A percentile compares a stretch with the other conserved stretches of the same genome.
These are phyloP conservation scores for Diophrys appendiculata DNA, from an alignment of 73 alveolate genomes.

Conservation along the genomic window DNA sequence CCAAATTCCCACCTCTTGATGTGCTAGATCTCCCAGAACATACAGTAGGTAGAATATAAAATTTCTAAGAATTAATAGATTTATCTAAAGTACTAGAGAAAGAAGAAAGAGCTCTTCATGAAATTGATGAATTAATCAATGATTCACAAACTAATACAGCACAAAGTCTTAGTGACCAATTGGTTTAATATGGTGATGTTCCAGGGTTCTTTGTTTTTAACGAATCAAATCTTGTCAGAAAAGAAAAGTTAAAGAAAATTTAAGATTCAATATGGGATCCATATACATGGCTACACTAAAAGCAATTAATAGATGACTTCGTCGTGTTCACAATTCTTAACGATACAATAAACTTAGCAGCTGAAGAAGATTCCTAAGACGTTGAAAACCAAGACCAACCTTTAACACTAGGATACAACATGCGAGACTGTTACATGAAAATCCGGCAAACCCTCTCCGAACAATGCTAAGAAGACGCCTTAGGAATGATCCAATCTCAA, in stretches of 20 bases:
- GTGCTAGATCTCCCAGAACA: conserved; percentile 41
- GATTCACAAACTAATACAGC: background rate
- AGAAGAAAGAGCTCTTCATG: background rate
- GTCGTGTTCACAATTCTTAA: conserved; percentile 52
- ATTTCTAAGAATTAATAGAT: background rate
- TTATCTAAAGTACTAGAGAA: background rate
- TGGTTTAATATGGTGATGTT: background rate
- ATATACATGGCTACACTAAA: conserved; percentile 52
- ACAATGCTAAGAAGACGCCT: background rate
- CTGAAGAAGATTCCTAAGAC: conserved; percentile 29
- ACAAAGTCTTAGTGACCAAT: background rate
- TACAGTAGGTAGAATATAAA: background rate
- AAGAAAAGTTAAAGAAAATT: background rate
- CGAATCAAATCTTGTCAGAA: background rate
- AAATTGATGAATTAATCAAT: background rate
- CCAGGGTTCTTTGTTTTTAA: background rate
- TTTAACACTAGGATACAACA: background rate
- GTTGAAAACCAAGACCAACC: background rate
- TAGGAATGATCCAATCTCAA: background rate
- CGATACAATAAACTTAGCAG: conserved; percentile 31
- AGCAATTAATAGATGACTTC: conserved; percentile 61
- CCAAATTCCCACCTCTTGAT: conserved; percentile 43
- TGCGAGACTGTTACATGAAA: background rate
- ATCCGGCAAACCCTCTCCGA: background rate
- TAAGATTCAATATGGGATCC: conserved; percentile 55